Conservation (phyloP, 495 filamentous ascomycete species). For the Podospora anserina region DNA sequence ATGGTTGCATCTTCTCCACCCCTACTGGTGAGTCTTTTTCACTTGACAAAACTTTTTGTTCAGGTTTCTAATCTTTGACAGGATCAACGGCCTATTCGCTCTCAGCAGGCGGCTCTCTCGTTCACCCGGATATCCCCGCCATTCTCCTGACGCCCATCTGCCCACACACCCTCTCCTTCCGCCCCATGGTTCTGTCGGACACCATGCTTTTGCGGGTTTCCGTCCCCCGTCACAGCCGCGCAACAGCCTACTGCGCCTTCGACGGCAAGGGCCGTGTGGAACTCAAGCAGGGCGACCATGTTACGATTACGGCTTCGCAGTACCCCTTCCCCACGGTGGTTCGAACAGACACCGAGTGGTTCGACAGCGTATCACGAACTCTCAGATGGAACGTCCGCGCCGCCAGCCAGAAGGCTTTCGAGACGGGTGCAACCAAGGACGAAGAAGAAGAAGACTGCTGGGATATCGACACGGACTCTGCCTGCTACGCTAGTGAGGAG, state of each 20-base stretch:
- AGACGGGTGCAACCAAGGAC: constrained; percentile 39
- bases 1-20: constrained; percentile 95
- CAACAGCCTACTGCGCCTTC: constrained; percentile 91
- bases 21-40: constrained; percentile 67
- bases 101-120: constrained; percentile 90
- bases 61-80: constrained; percentile 23
- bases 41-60: not conserved
- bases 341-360: constrained; percentile 80
- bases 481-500: constrained; percentile 62
- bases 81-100: constrained; percentile 93
- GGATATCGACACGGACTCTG: constrained; percentile 84
- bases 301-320: constrained; percentile 88
- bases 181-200: constrained; percentile 98
- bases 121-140: constrained; percentile 94
- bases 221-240: constrained; percentile 77
- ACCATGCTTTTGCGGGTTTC: constrained; percentile 84
- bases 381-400: constrained; percentile 90
- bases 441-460: constrained; percentile 58
- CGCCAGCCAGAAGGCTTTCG: constrained; percentile 80
- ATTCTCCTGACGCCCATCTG: constrained; percentile 98
- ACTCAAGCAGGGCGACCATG: constrained; percentile 84
- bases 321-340: constrained; percentile 96
- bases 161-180: constrained; percentile 92
- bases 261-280: constrained; percentile 95
- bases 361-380: constrained; percentile 85